These are phyloP conservation scores for Cymbopogon flexuosus DNA, from an alignment of 202 grass and related monocot genomes.

Conservation along the genomic window DNA sequence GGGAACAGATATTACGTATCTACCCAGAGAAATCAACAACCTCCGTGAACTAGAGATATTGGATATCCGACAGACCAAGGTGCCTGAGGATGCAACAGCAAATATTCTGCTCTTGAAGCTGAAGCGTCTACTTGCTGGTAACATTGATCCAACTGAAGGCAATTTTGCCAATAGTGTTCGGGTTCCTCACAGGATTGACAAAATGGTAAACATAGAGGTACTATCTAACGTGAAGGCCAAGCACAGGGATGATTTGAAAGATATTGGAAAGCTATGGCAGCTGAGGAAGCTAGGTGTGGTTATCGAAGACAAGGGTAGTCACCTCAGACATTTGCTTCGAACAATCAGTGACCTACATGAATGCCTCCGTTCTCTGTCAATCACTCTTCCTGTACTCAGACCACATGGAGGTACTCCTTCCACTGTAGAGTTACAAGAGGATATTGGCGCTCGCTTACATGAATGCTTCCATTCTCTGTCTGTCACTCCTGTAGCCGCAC, in stretches of 20 bases:
- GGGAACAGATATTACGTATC: neutral
- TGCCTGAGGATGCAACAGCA: neutral
- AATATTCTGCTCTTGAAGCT: neutral
- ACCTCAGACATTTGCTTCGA: neutral
- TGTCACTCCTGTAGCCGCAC: too few species aligned
- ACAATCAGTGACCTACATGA: neutral
- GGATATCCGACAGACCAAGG: neutral
- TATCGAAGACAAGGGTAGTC: neutral
- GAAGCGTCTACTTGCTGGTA: neutral
- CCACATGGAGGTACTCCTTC: neutral
- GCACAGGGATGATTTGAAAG: too few species aligned
- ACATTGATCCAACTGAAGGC: too few species aligned
- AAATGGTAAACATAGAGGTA: too few species aligned
- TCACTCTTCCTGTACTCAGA: neutral
- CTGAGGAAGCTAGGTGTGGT: constrained; percentile 9
- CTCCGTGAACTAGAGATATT: constrained; percentile 9
- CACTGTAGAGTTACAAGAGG: too few species aligned
- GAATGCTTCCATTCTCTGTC: too few species aligned
- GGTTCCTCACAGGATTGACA: too few species aligned
- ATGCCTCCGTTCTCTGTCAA: neutral
- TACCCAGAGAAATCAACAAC: neutral
- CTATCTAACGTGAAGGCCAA: too few species aligned
- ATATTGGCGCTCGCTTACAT: too few species aligned
- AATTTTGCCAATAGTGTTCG: too few species aligned
- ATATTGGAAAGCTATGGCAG: neutral